Evolutionary conservation across 768 basidiomycete species (phyloP), one percentile per base, ranked within the genome.

Genomic region (Pleurotus tuber-regium): DNA sequence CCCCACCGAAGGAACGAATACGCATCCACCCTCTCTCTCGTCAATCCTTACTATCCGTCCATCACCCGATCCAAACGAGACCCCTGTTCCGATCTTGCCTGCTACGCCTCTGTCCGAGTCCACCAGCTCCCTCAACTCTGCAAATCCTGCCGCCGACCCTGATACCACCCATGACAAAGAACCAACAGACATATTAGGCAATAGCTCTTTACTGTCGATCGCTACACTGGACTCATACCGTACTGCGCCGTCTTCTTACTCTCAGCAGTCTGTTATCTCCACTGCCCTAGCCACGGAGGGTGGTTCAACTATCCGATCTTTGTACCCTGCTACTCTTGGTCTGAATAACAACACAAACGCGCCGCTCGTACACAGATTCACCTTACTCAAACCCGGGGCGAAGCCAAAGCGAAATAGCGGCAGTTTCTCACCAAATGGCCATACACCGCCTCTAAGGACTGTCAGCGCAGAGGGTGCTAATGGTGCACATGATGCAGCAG

Each of bases 281-380:
- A 73, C 66, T 24, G 78, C 88, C 1, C 75, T 74, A 12, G 89
- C 89, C 4, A 92, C 89, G 0, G 86, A 89, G 57, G 89, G 87
- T 9, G 84, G 87, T 16, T 89, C 87, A 1, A 87, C 86, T 5
- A 76, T 86, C 42, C 72, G 73, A 29, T 71, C 78, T 2, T 57
- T 78, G 1, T 26, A 48, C 18, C 46, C 46, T 35, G 46, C 30
- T 19, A 16, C 35, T 38, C 35, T 38, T 38, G 12, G 35, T 16
- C n/a, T 19, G 11, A 33, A 16, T 31, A 66, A 68, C 19, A 70
- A 67, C 16, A 70, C 71, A 56, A 57, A 74, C 4, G 67, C 71
- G 2, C 76, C 83, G 0, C 74, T 84, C 46, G 76, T 92, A 2
- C 92, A 94, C 64, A 86, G 93, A 14, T 95, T 95, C 73, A 87